Conservation (phyloP, 305 asterid species). For the Salvia sclarea region DNA sequence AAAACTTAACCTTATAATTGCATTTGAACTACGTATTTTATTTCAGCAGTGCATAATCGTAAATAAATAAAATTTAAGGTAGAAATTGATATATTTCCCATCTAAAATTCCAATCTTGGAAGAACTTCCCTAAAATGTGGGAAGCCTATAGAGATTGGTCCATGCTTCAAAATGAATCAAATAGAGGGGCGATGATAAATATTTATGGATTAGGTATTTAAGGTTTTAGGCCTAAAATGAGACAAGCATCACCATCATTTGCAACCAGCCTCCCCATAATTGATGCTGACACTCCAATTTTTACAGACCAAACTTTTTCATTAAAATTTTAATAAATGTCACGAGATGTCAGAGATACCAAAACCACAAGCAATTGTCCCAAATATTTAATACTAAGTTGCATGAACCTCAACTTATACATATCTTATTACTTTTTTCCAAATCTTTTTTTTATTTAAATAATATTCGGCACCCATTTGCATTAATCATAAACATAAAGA, state of each 20-base stretch:
- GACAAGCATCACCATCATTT: conserved; percentile 34
- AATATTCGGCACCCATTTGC: conserved; percentile 26
- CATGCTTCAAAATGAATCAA: neutral
- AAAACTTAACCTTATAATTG: no score
- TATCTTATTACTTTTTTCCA: conserved; percentile 20
- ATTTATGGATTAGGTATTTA: conserved; percentile 31
- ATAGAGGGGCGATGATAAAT: neutral
- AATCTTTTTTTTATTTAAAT: neutral
- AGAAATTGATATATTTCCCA: neutral
- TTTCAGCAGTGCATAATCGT: neutral
- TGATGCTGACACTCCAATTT: conserved; percentile 46
- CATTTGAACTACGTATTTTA: neutral
- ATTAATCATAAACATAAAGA: conserved; percentile 42
- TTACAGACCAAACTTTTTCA: conserved; percentile 41
- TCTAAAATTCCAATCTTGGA: neutral
- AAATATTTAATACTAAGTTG: conserved; percentile 14
- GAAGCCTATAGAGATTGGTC: neutral
- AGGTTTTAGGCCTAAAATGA: conserved; percentile 27
- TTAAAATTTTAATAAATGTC: conserved; percentile 41
- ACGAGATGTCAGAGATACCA: conserved; percentile 65
- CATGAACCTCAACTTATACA: conserved; percentile 36
- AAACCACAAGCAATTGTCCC: conserved; percentile 63
- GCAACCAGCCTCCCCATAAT: conserved; percentile 24
- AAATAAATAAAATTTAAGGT: neutral
- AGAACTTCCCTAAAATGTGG: conserved; percentile 27